A percentile compares a stretch with the other conserved stretches of the same genome.
These are phyloP conservation scores for Trametes elegans DNA, from an alignment of 768 basidiomycete genomes.

Conservation along the genomic window DNA sequence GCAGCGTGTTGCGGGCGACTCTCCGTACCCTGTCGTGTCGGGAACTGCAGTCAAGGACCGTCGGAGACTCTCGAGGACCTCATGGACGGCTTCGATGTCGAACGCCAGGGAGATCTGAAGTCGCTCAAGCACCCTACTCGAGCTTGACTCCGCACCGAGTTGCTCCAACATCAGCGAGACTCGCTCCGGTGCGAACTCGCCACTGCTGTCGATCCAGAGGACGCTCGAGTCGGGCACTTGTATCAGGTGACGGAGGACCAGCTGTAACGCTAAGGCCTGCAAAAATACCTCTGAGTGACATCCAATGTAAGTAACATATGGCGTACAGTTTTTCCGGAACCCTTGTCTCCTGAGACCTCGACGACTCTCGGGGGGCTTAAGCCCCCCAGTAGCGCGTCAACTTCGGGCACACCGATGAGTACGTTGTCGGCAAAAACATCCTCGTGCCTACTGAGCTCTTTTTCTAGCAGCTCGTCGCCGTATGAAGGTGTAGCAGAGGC, in stretches of 20 bases:
- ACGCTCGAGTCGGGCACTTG: slow-evolving; percentile 37
- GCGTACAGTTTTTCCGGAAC: slow-evolving; percentile 69
- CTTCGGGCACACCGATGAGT: slow-evolving; percentile 39
- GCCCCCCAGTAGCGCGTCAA: slow-evolving; percentile 53
- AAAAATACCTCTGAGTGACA: neutral
- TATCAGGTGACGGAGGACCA: slow-evolving; percentile 53
- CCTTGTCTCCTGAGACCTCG: slow-evolving; percentile 66
- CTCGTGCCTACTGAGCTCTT: slow-evolving; percentile 13
- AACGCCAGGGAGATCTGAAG: slow-evolving; percentile 59
- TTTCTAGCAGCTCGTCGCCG: slow-evolving; percentile 31
- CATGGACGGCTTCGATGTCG: slow-evolving; percentile 53
- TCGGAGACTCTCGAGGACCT: slow-evolving; percentile 46
- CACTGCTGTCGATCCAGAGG: slow-evolving; percentile 73
- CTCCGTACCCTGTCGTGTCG: slow-evolving; percentile 8
- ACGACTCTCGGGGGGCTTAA: slow-evolving; percentile 53
- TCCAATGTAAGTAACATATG: neutral
- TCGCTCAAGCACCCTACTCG: slow-evolving; percentile 45
- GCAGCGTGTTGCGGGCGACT: slow-evolving; percentile 34
- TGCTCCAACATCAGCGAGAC: slow-evolving; percentile 28
- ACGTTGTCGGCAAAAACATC: slow-evolving; percentile 11
- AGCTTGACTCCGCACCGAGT: slow-evolving; percentile 1
- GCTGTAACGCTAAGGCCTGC: slow-evolving; percentile 62
- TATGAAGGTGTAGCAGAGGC: slow-evolving; percentile 43
- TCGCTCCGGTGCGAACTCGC: slow-evolving; percentile 58
- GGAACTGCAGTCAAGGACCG: slow-evolving; percentile 26